These are phyloP conservation scores for Platanthera guangdongensis DNA, from an alignment of 106 monocot species.

Conservation along the genomic window DNA sequence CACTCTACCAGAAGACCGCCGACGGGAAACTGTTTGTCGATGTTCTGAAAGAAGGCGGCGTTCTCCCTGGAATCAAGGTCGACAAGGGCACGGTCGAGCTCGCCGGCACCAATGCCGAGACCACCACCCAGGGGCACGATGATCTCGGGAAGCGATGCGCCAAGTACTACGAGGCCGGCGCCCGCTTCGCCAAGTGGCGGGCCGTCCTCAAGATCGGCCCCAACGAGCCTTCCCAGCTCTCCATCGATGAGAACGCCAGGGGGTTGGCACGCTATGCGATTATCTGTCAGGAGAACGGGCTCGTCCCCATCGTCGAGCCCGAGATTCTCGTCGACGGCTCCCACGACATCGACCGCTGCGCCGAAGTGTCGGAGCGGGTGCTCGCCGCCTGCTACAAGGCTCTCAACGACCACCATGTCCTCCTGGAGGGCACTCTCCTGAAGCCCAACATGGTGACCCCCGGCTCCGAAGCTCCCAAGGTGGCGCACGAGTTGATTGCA, in stretches of 20 bases:
- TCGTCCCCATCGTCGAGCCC: constrained; percentile 46
- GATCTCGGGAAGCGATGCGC: constrained; percentile 50
- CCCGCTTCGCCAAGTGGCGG: constrained; percentile 54
- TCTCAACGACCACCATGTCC: constrained; percentile 40
- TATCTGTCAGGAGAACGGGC: constrained; percentile 47
- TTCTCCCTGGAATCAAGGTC: constrained; percentile 46
- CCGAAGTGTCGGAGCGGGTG: constrained; percentile 34
- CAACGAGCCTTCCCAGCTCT: constrained; percentile 37
- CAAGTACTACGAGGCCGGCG: constrained; percentile 44
- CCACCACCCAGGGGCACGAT: constrained; percentile 44
- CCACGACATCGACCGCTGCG: constrained; percentile 38
- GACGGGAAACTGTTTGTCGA: constrained; percentile 36
- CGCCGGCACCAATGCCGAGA: constrained; percentile 39
- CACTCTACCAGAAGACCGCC: constrained; percentile 40
- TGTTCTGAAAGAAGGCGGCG: constrained; percentile 45
- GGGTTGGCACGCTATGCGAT: constrained; percentile 42
- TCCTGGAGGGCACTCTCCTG: constrained; percentile 30
- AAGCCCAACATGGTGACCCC: constrained; percentile 54
- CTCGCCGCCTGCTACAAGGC: constrained; percentile 48
- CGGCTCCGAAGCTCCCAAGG: constrained; percentile 29
- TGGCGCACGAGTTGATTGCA: constrained; percentile 27
- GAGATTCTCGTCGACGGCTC: constrained; percentile 45
- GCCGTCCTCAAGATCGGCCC: constrained; percentile 38
- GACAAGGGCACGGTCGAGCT: constrained; percentile 50
- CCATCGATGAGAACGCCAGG: constrained; percentile 36